Evolutionary conservation across 805 yeast species (phyloP).

Genomic region (Barnettozyma wickerhamii): DNA sequence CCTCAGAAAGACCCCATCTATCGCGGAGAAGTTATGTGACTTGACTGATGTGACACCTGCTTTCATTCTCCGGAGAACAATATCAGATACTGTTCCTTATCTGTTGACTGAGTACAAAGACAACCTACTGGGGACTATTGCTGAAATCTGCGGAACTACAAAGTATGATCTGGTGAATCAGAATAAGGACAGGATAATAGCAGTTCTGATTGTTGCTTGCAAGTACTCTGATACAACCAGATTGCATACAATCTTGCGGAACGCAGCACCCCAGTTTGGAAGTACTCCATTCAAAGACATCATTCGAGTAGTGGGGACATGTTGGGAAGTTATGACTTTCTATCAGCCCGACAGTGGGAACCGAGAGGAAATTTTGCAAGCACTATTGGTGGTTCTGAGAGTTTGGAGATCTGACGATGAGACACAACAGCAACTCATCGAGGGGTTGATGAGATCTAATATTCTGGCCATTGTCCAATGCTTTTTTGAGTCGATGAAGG

Average conservation of each 20-base stretch:
- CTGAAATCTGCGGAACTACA: conserved; percentile 42
- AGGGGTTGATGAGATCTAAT: conserved; percentile 46
- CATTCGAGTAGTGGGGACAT: conserved; percentile 21
- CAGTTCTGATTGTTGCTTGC: conserved; percentile 53
- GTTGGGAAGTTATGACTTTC: conserved; percentile 42
- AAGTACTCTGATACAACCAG: conserved; percentile 44
- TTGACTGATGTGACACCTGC: conserved; percentile 58
- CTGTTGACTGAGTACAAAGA: conserved; percentile 61
- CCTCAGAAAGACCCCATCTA: conserved; percentile 42
- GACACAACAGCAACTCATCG: conserved; percentile 26
- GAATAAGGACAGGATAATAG: conserved; percentile 50
- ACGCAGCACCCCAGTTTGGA: conserved; percentile 46
- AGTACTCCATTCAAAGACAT: conserved; percentile 26
- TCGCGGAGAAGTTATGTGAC: conserved; percentile 58
- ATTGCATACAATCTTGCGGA: conserved; percentile 48
- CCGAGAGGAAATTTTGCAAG: conserved; percentile 25
- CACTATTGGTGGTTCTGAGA: conserved; percentile 38
- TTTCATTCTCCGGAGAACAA: conserved; percentile 64
- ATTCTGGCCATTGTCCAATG: conserved; percentile 73
- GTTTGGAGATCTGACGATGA: conserved; percentile 17
- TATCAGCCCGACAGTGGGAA: conserved; percentile 34
- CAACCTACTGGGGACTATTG: conserved; percentile 59
- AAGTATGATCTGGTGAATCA: conserved; percentile 45
- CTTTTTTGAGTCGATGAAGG: conserved; percentile 76
- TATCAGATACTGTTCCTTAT: conserved; percentile 71